Evolutionary conservation across 306 rosid species (phyloP).

Genomic region (Cicer arietinum): DNA sequence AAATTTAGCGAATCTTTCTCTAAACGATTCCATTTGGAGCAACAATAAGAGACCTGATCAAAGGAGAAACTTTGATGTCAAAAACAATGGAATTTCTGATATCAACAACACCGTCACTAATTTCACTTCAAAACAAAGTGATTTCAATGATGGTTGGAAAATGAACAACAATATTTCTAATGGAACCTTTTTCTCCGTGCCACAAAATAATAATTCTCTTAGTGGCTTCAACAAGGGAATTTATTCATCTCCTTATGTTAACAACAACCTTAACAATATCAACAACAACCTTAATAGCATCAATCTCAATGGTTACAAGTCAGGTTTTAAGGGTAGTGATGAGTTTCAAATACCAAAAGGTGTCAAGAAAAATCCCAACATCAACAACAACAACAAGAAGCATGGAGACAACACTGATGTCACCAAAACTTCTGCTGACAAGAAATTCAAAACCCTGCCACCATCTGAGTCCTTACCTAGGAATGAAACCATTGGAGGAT

Average conservation of each 20-base stretch:
- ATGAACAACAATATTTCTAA: slow-evolving; percentile 39
- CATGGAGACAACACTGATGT: slow-evolving; percentile 56
- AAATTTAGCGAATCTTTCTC: slow-evolving; percentile 60
- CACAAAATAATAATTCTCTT: slow-evolving; percentile 45
- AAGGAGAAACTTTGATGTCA: slow-evolving; percentile 71
- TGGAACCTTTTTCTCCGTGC: slow-evolving; percentile 46
- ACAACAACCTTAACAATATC: slow-evolving; percentile 41
- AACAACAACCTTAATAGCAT: slow-evolving; percentile 13
- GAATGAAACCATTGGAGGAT: slow-evolving; percentile 84
- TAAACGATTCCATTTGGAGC: slow-evolving; percentile 90
- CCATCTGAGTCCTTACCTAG: slow-evolving; percentile 80
- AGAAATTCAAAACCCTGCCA: slow-evolving; percentile 85
- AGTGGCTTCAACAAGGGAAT: slow-evolving; percentile 71
- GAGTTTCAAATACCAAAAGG: slow-evolving; percentile 50
- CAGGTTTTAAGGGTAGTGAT: slow-evolving; percentile 54
- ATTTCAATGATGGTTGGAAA: slow-evolving; percentile 63
- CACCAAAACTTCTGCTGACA: slow-evolving; percentile 53
- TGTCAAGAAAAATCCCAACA: slow-evolving; percentile 53
- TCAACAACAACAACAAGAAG: slow-evolving; percentile 47
- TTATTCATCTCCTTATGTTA: slow-evolving; percentile 45
- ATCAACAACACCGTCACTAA: slow-evolving; percentile 35
- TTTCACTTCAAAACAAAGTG: slow-evolving; percentile 47
- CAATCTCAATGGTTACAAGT: slow-evolving; percentile 59
- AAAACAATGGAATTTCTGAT: slow-evolving; percentile 57
- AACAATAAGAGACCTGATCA: slow-evolving; percentile 65